Evolutionary conservation across 1,284 basidiomycete species (phyloP), one percentile per base, ranked within the genome.

Genomic region (Apiotrichum akiyoshidainum): DNA sequence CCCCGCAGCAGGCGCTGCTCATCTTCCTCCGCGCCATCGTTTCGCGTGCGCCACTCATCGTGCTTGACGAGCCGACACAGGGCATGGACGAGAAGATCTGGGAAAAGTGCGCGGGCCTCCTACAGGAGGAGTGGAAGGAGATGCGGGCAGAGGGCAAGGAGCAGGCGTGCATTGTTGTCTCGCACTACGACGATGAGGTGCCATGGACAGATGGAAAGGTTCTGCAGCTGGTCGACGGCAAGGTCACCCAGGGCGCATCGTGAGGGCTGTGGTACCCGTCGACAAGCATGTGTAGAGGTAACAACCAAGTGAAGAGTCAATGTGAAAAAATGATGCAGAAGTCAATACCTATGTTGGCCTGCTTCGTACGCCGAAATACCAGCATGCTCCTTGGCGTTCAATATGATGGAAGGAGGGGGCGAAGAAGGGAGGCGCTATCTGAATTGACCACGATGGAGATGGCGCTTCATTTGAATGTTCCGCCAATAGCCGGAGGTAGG

Each of bases 21-120:
- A 78, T 96, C 34, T 81, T 96, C 50, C 86, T 94, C 81, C 84
- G 93, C 13, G 90, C 92, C 17, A 79, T 95, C 34, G 90, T 93
- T 0, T 48, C 80, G 74, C 42, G 84, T 12, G 78, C 89, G 1
- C 82, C 82, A 46, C 69, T 97, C 40, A 80, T 96, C 12, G 80
- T 96, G 13, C 78, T 96, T 40, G 93, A 97, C 69, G 93, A 97
- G 73, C 89, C 87, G 13, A 92, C 90, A 83, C 86, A 88, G 34
- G 92, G 92, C 34, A 92, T 96, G 89, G 88, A 90, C 68, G 86
- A 86, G 56, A 77, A 75, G 11, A 89, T 90, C 83, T 84, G 93
- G 49, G 76, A 74, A 14, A 83, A 82, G 46, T 87, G 86, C 46
- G 80, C 83, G 60, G 67, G 65, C 45, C 88, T 90, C 68, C 72